Conservation (phyloP, 345 rosid genomes). For the Syzygium aromaticum region DNA sequence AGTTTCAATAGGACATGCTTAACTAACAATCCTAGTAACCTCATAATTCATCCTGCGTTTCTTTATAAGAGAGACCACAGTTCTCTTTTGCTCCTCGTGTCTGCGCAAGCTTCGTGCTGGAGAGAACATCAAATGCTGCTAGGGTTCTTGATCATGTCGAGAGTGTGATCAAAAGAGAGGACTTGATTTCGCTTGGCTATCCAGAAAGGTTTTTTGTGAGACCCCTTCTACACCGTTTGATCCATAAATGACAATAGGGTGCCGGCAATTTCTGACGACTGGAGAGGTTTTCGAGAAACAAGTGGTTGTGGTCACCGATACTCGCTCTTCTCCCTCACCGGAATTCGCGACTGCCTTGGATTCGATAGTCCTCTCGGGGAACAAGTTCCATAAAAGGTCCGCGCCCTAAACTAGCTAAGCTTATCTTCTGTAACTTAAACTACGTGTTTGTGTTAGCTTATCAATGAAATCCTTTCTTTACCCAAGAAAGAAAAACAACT, state of each 20-base stretch:
- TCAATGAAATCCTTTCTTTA: background rate
- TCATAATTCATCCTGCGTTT: background rate
- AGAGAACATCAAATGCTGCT: background rate
- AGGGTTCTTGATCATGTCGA: background rate
- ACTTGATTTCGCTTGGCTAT: background rate
- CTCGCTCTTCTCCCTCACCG: conserved; percentile 5
- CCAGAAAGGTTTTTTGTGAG: background rate
- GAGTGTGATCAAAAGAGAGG: background rate
- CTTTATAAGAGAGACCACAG: background rate
- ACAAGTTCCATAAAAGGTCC: conserved; percentile 4
- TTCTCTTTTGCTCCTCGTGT: background rate
- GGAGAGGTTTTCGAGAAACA: background rate
- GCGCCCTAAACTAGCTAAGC: background rate
- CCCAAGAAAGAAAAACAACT: background rate
- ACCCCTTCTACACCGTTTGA: background rate
- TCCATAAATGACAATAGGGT: conserved; percentile 9
- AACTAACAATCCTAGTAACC: background rate
- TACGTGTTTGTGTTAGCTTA: too few relatives aligned
- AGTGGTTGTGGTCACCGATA: background rate
- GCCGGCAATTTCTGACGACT: background rate
- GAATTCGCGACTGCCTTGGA: background rate
- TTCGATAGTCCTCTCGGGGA: background rate
- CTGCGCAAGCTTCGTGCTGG: background rate
- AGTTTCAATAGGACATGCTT: background rate
- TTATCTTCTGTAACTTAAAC: background rate